phyloP scores from a whole-genome alignment of 2,329 filamentous ascomycete species.

The Ascosphaera pollenicola region DNA sequence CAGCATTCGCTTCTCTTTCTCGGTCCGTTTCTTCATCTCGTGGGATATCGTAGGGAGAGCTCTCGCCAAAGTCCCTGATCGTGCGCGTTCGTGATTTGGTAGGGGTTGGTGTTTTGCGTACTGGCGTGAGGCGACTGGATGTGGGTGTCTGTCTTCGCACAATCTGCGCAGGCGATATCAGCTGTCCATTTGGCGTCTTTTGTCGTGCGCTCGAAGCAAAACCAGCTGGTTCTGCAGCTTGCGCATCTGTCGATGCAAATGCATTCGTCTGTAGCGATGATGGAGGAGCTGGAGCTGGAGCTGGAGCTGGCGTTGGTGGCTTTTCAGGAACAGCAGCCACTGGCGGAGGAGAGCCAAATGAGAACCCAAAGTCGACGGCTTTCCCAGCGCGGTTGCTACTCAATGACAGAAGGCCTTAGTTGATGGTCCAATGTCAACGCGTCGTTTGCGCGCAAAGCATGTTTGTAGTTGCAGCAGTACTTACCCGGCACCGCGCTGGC shows the following conservation, averaged over 20 bases:
- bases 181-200: too few species aligned
- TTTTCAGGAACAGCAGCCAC: slow-evolving; percentile 4
- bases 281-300: slow-evolving; percentile 3
- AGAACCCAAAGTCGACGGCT: slow-evolving; percentile 29
- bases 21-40: slow-evolving; percentile 11
- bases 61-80: not conserved
- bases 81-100: not conserved
- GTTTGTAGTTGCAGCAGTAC: slow-evolving; percentile 9
- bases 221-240: too few species aligned
- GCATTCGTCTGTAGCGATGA: not conserved
- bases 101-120: too few species aligned
- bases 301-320: slow-evolving; percentile 9
- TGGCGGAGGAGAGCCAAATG: slow-evolving; percentile 17
- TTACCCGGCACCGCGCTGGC: slow-evolving; percentile 34
- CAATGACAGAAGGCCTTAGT: slow-evolving; percentile 2
- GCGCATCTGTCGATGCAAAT: too few species aligned
- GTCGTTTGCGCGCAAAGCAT: slow-evolving; percentile 8
- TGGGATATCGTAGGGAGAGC: slow-evolving; percentile 16
- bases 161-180: too few species aligned
- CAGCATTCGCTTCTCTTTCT: slow-evolving; percentile 10
- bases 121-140: too few species aligned
- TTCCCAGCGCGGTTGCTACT: slow-evolving; percentile 24
- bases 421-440: slow-evolving; percentile 7
- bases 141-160: too few species aligned
- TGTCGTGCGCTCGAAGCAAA: too few species aligned